Percentiles rank a stretch among this genome's conserved stretches.
Evolutionary conservation across 2,329 filamentous ascomycete genomes (phyloP).

Genomic region (Ophiostoma triangulosporum): DNA sequence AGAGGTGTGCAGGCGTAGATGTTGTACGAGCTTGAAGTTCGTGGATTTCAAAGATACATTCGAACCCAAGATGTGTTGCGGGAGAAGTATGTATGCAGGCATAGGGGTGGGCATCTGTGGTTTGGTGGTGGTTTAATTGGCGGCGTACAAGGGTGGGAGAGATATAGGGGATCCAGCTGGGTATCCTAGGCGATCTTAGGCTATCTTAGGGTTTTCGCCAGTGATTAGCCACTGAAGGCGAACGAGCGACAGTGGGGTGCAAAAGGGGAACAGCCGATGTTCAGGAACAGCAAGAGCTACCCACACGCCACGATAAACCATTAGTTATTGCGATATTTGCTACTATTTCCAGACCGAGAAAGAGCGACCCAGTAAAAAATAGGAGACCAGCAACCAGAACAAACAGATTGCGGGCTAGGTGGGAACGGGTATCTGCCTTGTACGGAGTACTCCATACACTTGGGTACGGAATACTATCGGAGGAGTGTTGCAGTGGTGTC

Average conservation of each 20-base stretch:
- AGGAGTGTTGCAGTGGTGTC: neutral
- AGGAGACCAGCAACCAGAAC: neutral
- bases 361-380: constrained; percentile 1
- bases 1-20: neutral
- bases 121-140: too few species aligned
- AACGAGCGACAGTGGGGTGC: neutral
- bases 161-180: too few species aligned
- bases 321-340: neutral
- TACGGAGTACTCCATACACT: neutral
- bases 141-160: neutral
- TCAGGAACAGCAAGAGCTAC: neutral
- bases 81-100: too few species aligned
- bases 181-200: too few species aligned
- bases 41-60: too few species aligned
- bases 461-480: neutral
- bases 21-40: neutral
- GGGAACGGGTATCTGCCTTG: neutral
- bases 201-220: too few species aligned
- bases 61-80: too few species aligned
- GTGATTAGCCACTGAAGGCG: neutral
- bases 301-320: neutral
- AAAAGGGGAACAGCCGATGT: neutral
- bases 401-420: neutral
- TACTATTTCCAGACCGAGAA: constrained; percentile 1
- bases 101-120: too few species aligned